Base-by-base conservation (phyloP, 2,329 filamentous ascomycete species). In the Nothopassalora personata region DNA sequence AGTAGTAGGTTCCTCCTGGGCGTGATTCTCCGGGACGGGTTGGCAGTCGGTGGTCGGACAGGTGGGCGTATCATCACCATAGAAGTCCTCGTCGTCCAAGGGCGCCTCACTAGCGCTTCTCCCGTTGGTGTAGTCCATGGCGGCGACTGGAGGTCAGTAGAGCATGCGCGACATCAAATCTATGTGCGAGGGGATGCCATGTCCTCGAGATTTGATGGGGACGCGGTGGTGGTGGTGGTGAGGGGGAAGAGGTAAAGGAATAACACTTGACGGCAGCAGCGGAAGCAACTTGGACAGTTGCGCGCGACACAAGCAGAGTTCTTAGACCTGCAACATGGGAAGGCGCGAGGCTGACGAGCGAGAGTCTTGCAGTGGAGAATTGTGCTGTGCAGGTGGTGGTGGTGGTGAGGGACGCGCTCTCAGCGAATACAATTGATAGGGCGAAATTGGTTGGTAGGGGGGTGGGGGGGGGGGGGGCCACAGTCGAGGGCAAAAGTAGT, bases 81-180 rank as follows among this genome's bases (percentile, higher is more conserved):
- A 65, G 50, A 64, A 54, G 58, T 64, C 60, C 39, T 56, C 53
- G 55, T 61, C 55, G 50, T 60, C 56, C 47, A 54, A 59, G 0
- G 59, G 56, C 23, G 60, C 53, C 53, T 62, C 62, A 53, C 62
- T 66, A 43, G 52, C 30, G 36, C 48, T 53, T 48, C 60, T 54
- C 54, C 55, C 57, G 55, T 60, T 57, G 47, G 13, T 46, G 50
- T 48, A 47, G 45, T 58, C 58, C 60, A 62, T 59, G 53, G 33
- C 28, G 30, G 54, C 50, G 28, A 46, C 30, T 53, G 49, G 43
- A 45, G 52, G 39, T 48, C 45, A 48, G 58, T 51, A 36, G 19
- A 18, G 48, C 47, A 49, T 30, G 30, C 49, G 49, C 49, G 49
- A 18, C 49, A 51, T 15, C 8, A 7, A 13, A 34, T 31, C 48